phyloP scores from a whole-genome alignment of 805 yeast genomes.

The Hanseniaspora clermontiae region DNA sequence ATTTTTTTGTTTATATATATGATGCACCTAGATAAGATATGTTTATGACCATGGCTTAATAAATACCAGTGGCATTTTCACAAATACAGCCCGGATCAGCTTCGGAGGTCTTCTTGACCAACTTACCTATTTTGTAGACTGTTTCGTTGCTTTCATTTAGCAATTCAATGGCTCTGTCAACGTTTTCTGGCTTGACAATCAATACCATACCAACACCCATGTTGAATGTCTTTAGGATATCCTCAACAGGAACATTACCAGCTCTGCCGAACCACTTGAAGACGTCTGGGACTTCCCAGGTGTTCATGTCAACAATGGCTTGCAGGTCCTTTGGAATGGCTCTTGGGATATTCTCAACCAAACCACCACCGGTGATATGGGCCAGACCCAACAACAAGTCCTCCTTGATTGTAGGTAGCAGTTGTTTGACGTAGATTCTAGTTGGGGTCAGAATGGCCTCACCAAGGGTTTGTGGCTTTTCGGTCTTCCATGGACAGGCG shows the following conservation, averaged over 20 bases:
- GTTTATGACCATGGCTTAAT: conserved; percentile 15
- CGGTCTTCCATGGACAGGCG: conserved; percentile 70
- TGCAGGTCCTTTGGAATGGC: conserved; percentile 70
- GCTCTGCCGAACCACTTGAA: conserved; percentile 89
- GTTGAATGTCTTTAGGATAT: conserved; percentile 81
- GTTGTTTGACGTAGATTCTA: conserved; percentile 82
- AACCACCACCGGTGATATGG: conserved; percentile 97
- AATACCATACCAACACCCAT: conserved; percentile 95
- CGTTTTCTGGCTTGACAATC: conserved; percentile 62
- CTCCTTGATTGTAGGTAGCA: conserved; percentile 59
- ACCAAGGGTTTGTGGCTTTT: conserved; percentile 53
- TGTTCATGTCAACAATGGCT: conserved; percentile 64
- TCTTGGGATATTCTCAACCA: conserved; percentile 91
- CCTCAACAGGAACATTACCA: conserved; percentile 78
- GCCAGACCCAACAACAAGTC: conserved; percentile 75
- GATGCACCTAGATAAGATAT: background rate
- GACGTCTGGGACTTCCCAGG: conserved; percentile 78
- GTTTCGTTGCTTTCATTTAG: conserved; percentile 59
- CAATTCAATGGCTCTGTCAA: conserved; percentile 38
- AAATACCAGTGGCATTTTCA: conserved; percentile 27
- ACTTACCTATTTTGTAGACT: conserved; percentile 56
- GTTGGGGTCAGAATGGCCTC: conserved; percentile 82
- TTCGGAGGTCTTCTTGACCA: conserved; percentile 36
- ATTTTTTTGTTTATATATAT: conserved; percentile 14
- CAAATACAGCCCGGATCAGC: conserved; percentile 50